Evolutionary conservation across 2,329 filamentous ascomycete species (phyloP), one percentile per base, ranked within the genome.

Genomic region (Botryotinia globosa): DNA sequence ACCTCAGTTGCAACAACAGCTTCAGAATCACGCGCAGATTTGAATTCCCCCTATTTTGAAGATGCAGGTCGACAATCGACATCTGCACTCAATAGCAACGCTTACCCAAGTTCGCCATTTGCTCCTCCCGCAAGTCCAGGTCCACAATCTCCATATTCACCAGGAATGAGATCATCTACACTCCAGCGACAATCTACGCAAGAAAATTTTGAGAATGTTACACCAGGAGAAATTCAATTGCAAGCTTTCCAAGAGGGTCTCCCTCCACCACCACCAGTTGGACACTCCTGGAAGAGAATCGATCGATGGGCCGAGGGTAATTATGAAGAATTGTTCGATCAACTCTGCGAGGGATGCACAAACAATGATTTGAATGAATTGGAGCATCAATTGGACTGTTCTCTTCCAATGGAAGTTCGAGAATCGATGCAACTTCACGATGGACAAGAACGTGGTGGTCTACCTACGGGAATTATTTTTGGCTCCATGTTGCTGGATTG

Each of bases 331-430:
- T 88, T 99, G 44, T 96, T 87, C 78, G 96, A 99, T 83, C 94
- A 99, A 82, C 85, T 99, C 48, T 92, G 95, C 81, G 94, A 97
- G 82, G 94, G 93, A 44, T 94, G 92, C 80, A 98, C 96, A 8
- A 87, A 89, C 80, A 99, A 99, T 83, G 96, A 99, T 80, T 86
- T 99, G 80, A 98, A 98, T 82, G 96, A 98, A 83, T 85, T 99
- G 70, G 96, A 99, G 84, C 94, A 98, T 82, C 92, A 97, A 82
- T 87, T 99, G 68, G 95, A 99, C 82, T 97, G 94, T 84, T 95
- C 94, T 42, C 87, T 99, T 59, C 96, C 96, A 25, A 90, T 95
- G 82, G 96, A 99, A 80, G 90, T 99, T 70, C 91, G 96, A 77
- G 94, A 99, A 79, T 98, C 96, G 2, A 84, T 98, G 78, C 90